Evolutionary conservation across 306 rosid genomes (phyloP).

Genomic region (Dalbergia cochinchinensis): DNA sequence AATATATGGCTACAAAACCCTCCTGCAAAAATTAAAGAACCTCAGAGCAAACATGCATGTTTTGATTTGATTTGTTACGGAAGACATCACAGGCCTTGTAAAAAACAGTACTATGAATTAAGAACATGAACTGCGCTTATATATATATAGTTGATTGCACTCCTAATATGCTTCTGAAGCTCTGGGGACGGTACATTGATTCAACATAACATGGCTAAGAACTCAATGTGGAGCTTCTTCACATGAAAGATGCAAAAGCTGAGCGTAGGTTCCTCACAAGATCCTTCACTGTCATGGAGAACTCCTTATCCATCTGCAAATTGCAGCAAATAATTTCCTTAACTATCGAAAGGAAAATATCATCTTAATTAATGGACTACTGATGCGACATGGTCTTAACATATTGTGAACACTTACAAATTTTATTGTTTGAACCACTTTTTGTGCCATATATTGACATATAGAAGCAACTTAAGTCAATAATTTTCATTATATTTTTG

Average conservation of each 20-base stretch:
- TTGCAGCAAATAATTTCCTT: constrained; percentile 2
- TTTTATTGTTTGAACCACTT: constrained; percentile 1
- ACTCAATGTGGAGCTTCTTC: constrained; percentile 46
- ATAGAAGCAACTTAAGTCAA: neutral
- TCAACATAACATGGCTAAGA: constrained; percentile 15
- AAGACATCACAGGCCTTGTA: constrained; percentile 56
- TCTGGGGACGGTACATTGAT: neutral
- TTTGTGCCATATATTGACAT: neutral
- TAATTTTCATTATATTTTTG: neutral
- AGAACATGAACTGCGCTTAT: constrained; percentile 36
- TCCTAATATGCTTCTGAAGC: constrained; percentile 44
- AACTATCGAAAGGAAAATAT: neutral
- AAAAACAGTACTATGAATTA: constrained; percentile 40
- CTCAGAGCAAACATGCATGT: constrained; percentile 56
- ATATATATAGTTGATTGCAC: constrained; percentile 8
- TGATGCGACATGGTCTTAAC: neutral
- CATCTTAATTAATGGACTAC: neutral
- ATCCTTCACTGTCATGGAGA: constrained; percentile 74
- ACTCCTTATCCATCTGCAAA: constrained; percentile 83
- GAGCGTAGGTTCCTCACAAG: constrained; percentile 72
- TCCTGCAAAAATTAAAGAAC: constrained; percentile 55
- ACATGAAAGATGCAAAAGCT: constrained; percentile 60
- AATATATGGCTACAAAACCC: constrained; percentile 50
- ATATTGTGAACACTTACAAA: neutral
- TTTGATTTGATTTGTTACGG: constrained; percentile 37